Base-by-base conservation (phyloP, 441 rosid genomes). In the Bruguiera hainesii region DNA sequence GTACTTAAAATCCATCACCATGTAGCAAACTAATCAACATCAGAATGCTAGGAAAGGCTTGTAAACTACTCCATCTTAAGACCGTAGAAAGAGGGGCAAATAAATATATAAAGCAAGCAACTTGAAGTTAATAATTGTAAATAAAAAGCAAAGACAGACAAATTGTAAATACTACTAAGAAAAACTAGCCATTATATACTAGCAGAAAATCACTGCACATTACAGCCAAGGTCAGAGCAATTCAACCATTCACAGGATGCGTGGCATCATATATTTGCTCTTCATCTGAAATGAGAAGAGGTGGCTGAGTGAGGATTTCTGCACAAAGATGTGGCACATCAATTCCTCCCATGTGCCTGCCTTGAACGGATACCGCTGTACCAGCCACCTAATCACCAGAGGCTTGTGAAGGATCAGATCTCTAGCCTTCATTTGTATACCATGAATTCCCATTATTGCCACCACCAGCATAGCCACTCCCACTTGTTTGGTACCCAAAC, bases 331-430 rank as follows among this genome's bases (percentile, higher is more conserved):
- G 67, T 69, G 67, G 63, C 63, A 59, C 64, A 30, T 52, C 28
- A 73, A 73, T 89, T 87, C 88, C 82, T 85, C 85, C 73, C 86
- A 87, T 53, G 85, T 60, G 84, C 85, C 78, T 87, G 94, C 68
- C 88, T 77, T 37, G 84, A 80, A 56, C 82, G 83, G 66, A 76
- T 81, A 52, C 85, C 83, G 55, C 84, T 84, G 60, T 84, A 87
- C 57, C 78, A 89, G 65, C 82, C 87, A 71, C 86, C 87, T 83
- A 85, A 72, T 82, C 75, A 70, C 77, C 84, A 51, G 83, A 80
- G 35, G 72, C 64, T 69, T 79, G 95, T 62, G 78, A 57, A 75
- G 87, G 79, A 70, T 91, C 75, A 81, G 88, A 76, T 78, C 86
- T 60, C 85, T 91, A 80, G 78, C 25, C 63, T 72, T 84, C 62